phyloP scores from a whole-genome alignment of 116 monocot species.

The Zostera marina region DNA sequence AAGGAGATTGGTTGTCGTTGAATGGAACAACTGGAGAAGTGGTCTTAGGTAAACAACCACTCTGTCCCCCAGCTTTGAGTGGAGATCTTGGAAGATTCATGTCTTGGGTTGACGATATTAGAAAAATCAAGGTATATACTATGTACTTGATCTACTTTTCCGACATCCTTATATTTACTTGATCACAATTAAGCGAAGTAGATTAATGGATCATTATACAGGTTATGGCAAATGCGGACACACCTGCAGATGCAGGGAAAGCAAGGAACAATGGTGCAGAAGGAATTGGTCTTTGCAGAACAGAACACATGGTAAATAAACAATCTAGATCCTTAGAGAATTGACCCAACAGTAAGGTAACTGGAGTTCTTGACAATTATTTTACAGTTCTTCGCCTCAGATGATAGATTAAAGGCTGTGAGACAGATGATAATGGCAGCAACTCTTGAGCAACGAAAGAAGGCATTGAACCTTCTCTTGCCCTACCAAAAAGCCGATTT shows the following conservation, averaged over 20 bases:
- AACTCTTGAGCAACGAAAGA: slow-evolving; percentile 70
- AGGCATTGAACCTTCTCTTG: slow-evolving; percentile 60
- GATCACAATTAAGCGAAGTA: too few species aligned
- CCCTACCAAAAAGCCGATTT: slow-evolving; percentile 96
- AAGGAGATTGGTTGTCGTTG: slow-evolving; percentile 90
- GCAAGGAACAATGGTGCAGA: slow-evolving; percentile 93
- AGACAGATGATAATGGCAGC: slow-evolving; percentile 95
- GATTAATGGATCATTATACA: slow-evolving; percentile 9
- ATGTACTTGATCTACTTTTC: too few species aligned
- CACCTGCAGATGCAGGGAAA: slow-evolving; percentile 77
- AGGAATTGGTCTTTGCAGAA: slow-evolving; percentile 97
- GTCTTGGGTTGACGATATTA: slow-evolving; percentile 80
- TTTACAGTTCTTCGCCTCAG: slow-evolving; percentile 95
- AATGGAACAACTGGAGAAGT: slow-evolving; percentile 95
- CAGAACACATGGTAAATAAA: slow-evolving; percentile 80
- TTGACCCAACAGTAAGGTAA: too few species aligned
- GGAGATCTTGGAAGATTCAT: slow-evolving; percentile 82
- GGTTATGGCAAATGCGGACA: slow-evolving; percentile 99
- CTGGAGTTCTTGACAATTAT: too few species aligned
- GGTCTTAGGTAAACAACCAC: slow-evolving; percentile 72
- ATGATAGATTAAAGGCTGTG: slow-evolving; percentile 93
- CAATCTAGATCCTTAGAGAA: too few species aligned
- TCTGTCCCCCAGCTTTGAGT: slow-evolving; percentile 69
- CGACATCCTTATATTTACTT: too few species aligned
- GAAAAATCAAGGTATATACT: slow-evolving; percentile 62